A percentile compares a stretch with the other conserved stretches of the same genome.
phyloP scores from a whole-genome alignment of 306 rosid species.

The Rubus parviflorus region DNA sequence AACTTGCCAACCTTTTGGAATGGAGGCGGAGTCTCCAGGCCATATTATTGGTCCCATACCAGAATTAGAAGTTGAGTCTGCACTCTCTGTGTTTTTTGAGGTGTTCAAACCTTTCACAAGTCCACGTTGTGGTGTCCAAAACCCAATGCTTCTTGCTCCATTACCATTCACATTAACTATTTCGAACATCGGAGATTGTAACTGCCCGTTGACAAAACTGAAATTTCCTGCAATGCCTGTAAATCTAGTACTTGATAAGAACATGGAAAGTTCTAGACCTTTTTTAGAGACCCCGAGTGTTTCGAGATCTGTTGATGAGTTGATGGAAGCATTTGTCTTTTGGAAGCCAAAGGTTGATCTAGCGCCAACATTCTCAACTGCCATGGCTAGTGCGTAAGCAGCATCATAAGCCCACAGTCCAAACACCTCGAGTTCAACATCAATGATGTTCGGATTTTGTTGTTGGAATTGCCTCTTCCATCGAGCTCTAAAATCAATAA shows the following conservation, averaged over 20 bases:
- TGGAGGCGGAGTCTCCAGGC: slow-evolving; percentile 30
- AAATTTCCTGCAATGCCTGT: slow-evolving; percentile 28
- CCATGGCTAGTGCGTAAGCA: slow-evolving; percentile 23
- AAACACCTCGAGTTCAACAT: slow-evolving; percentile 7
- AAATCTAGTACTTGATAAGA: slow-evolving; percentile 26
- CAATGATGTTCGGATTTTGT: slow-evolving; percentile 15
- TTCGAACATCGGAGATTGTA: slow-evolving; percentile 18
- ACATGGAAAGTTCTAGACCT: slow-evolving; percentile 39
- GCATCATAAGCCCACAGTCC: slow-evolving; percentile 35
- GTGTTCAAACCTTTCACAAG: slow-evolving; percentile 23
- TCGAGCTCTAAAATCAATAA: slow-evolving; percentile 12
- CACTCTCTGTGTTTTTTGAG: background rate
- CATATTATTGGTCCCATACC: slow-evolving; percentile 26
- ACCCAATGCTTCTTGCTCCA: slow-evolving; percentile 39
- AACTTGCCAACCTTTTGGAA: slow-evolving; percentile 34
- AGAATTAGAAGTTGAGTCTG: background rate
- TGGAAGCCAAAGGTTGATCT: background rate
- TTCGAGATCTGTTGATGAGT: slow-evolving; percentile 37
- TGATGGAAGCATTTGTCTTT: slow-evolving; percentile 2
- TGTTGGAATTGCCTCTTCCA: slow-evolving; percentile 26
- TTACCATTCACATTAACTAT: slow-evolving; percentile 42
- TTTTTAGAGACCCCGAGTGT: slow-evolving; percentile 36
- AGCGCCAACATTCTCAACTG: slow-evolving; percentile 9
- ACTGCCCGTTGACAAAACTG: slow-evolving; percentile 22
- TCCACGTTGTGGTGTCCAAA: slow-evolving; percentile 49